Base-by-base conservation (phyloP, 1,284 basidiomycete species). In the Mycosarcoma mackinlayi region DNA sequence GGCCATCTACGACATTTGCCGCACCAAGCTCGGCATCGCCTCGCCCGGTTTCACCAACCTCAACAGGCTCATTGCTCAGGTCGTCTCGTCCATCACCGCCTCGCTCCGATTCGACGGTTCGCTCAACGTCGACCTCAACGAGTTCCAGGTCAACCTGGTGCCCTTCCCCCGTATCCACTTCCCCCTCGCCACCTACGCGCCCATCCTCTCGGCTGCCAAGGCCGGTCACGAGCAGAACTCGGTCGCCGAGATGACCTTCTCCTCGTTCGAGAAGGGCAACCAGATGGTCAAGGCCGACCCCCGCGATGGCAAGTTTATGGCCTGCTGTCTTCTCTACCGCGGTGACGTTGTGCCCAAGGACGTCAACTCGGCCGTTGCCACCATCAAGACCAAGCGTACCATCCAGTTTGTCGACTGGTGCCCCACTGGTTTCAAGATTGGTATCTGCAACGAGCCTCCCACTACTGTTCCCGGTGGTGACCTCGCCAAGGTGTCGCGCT, bases 311-410 rank as follows among this genome's bases (percentile, higher is more conserved):
- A 98, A 98, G 89, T 98, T 98, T 86, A 98, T 88, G 93, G 84
- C 84, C 40, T 85, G 84, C 75, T 84, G 84, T 52, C 77, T 85
- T 45, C 80, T 85, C 54, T 85, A 85, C 84, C 92, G 94, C 83
- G 94, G 95, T 78, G 94, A 98, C 83, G 94, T 98, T 75, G 94
- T 95, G 47, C 93, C 94, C 80, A 97, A 97, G 88, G 95, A 98
- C 84, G 92, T 91, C 81, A 92, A 94, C 79, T 89, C 92, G 63
- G 94, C 95, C 61, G 92, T 98, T 75, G 90, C 92, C 55, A 91
- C 88, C 79, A 93, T 98, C 87, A 97, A 95, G 88, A 97, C 94
- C 66, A 83, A 83, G 79, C 78, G 82, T 35, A 83, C 82, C 35
- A 97, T 98, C 81, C 94, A 96, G 84, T 94, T 94, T 79, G 84